phyloP scores from a whole-genome alignment of 805 yeast species.

The Candida pini region DNA sequence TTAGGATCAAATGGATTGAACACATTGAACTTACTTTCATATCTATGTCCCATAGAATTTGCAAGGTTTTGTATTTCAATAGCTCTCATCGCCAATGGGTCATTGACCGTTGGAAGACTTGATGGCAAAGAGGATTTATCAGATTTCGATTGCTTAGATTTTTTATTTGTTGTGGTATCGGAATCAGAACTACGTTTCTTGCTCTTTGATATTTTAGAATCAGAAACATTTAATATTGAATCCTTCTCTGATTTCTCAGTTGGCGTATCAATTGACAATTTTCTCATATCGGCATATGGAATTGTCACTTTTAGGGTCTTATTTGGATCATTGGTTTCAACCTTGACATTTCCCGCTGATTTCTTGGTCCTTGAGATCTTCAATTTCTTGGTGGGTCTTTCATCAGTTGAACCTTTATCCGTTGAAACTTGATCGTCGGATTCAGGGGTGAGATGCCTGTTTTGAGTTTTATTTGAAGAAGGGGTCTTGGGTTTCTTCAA shows the following conservation, averaged over 20 bases:
- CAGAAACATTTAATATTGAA: too few relatives aligned
- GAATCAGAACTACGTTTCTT: slow-evolving; percentile 2
- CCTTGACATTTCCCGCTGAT: background rate
- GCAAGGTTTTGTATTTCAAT: background rate
- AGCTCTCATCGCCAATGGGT: background rate
- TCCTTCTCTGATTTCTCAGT: background rate
- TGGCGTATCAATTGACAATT: background rate
- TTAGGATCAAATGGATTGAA: slow-evolving; percentile 15
- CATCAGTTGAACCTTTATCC: too few relatives aligned
- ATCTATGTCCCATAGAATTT: slow-evolving; percentile 14
- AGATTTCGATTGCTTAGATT: background rate
- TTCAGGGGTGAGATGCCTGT: too few relatives aligned
- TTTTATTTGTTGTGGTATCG: too few relatives aligned
- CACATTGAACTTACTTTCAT: slow-evolving; percentile 21
- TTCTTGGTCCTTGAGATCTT: slow-evolving; percentile 9
- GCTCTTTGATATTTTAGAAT: background rate
- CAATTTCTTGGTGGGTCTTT: background rate
- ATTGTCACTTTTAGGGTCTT: slow-evolving; percentile 14
- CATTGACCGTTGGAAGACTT: background rate
- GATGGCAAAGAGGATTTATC: background rate
- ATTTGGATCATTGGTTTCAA: background rate
- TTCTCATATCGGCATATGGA: slow-evolving; percentile 14
- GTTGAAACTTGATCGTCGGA: too few relatives aligned
- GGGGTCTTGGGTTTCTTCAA: too few relatives aligned
- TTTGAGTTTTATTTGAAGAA: too few relatives aligned